Conservation (phyloP, 2,329 filamentous ascomycete genomes). For the Diaporthe sp. region DNA sequence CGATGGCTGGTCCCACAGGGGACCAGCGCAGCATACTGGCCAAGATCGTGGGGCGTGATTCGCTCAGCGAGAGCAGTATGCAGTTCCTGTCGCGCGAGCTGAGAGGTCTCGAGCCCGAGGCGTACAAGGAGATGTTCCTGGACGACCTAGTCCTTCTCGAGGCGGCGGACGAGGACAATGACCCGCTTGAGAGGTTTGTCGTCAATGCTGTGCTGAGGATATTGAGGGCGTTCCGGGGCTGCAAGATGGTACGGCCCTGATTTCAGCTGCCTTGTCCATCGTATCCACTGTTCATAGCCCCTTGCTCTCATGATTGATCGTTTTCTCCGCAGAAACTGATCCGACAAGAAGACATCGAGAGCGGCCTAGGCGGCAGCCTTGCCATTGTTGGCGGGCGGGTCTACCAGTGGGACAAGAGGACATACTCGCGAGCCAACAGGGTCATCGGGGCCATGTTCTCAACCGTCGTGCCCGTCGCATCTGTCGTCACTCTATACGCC, state of each 20-base stretch:
- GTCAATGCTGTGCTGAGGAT: constrained; percentile 20
- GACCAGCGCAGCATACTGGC: constrained; percentile 30
- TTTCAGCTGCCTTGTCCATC: not conserved
- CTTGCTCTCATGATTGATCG: not conserved
- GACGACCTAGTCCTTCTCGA: constrained; percentile 36
- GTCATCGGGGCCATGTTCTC: constrained; percentile 44
- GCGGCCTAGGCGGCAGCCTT: constrained; percentile 27
- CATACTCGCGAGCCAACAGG: constrained; percentile 26
- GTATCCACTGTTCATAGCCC: too few relatives aligned
- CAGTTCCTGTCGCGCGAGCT: constrained; percentile 35
- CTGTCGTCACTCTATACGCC: constrained; percentile 45
- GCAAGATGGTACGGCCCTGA: constrained; percentile 1
- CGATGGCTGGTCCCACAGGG: constrained; percentile 18
- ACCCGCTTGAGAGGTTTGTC: constrained; percentile 27
- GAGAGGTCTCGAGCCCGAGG: constrained; percentile 29
- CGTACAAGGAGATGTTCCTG: constrained; percentile 20
- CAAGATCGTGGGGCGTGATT: constrained; percentile 25
- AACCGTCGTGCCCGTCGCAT: constrained; percentile 43
- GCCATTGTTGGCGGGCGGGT: constrained; percentile 34
- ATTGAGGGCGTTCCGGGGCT: constrained; percentile 10
- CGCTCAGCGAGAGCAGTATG: constrained; percentile 21
- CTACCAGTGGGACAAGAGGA: constrained; percentile 31
- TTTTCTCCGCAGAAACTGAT: constrained; percentile 13
- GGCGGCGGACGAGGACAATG: constrained; percentile 13
- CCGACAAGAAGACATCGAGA: constrained; percentile 25